These are phyloP conservation scores for Cyclotella choctawhatcheeana DNA, from an alignment of 108 stramenopile genomes.

Conservation along the genomic window DNA sequence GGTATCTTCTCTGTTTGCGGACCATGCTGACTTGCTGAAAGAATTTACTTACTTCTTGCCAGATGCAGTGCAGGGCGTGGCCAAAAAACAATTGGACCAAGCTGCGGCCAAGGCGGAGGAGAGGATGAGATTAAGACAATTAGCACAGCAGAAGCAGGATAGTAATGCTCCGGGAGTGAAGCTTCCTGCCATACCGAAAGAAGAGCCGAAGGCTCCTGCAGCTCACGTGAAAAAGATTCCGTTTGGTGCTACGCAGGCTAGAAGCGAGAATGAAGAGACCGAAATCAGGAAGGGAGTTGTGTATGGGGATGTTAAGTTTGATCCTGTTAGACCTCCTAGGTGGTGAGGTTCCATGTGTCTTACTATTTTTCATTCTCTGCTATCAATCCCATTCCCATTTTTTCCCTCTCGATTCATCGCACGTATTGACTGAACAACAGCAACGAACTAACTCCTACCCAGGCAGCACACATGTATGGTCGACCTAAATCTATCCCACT, in stretches of 20 bases:
- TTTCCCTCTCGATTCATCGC: too few species aligned
- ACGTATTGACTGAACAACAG: constrained; percentile 26
- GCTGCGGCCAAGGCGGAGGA: constrained; percentile 89
- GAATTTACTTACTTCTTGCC: constrained; percentile 99
- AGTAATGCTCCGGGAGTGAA: constrained; percentile 2
- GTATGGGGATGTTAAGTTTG: constrained; percentile 80
- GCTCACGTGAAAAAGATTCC: constrained; percentile 49
- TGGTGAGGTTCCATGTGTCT: constrained; percentile 45
- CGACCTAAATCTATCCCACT: constrained; percentile 73
- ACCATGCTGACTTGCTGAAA: constrained; percentile 97
- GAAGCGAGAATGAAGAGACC: constrained; percentile 72
- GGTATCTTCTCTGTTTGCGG: constrained; percentile 95
- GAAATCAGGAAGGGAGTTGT: constrained; percentile 69
- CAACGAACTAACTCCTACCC: constrained; percentile 59
- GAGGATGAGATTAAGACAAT: constrained; percentile 25
- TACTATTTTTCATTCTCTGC: not conserved
- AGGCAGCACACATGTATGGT: constrained; percentile 68
- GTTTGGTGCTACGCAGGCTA: constrained; percentile 82
- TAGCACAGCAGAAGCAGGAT: constrained; percentile 40
- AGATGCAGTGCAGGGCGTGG: constrained; percentile 98
- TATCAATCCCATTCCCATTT: not conserved
- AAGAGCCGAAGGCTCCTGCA: constrained; percentile 6
- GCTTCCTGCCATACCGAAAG: not conserved
- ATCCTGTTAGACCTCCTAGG: constrained; percentile 77
- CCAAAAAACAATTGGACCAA: constrained; percentile 87